These are phyloP conservation scores for Periconia digitata DNA, from an alignment of 2,329 filamentous ascomycete species.

Conservation along the genomic window DNA sequence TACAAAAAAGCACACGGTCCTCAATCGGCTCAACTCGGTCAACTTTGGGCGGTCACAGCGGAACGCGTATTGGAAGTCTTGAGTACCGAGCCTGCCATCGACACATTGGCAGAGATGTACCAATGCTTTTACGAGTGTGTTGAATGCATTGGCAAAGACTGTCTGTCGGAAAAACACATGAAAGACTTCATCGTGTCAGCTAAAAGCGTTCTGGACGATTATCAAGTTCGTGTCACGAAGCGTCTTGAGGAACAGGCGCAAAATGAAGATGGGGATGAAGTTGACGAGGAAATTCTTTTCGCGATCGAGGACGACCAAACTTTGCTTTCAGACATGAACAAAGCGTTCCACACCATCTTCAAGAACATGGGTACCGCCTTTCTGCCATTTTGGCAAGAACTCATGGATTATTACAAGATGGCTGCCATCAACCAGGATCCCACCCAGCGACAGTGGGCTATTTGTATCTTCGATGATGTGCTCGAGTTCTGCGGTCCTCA, in stretches of 20 bases:
- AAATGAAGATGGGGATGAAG: conserved; percentile 85
- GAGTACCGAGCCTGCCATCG: conserved; percentile 89
- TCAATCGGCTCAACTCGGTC: conserved; percentile 75
- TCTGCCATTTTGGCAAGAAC: conserved; percentile 81
- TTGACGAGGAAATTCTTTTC: conserved; percentile 81
- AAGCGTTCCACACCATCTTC: conserved; percentile 98
- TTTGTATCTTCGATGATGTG: conserved; percentile 98
- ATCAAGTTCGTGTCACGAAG: conserved; percentile 80
- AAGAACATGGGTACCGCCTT: conserved; percentile 90
- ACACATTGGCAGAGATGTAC: conserved; percentile 98
- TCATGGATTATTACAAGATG: conserved; percentile 80
- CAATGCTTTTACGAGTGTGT: conserved; percentile 99
- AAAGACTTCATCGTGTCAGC: conserved; percentile 83
- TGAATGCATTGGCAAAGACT: conserved; percentile 86
- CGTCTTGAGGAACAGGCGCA: conserved; percentile 84
- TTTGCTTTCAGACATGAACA: conserved; percentile 98
- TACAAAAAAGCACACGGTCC: conserved; percentile 90
- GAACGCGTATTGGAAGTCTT: conserved; percentile 93
- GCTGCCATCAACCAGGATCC: conserved; percentile 82
- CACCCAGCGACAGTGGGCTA: conserved; percentile 96
- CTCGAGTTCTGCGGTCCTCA: conserved; percentile 93
- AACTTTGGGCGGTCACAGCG: conserved; percentile 81
- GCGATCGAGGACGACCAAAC: conserved; percentile 98
- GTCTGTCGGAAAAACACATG: conserved; percentile 78
- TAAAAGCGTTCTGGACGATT: conserved; percentile 84